Percentiles rank a stretch among this genome's conserved stretches.
Conservation (phyloP, 2,329 filamentous ascomycete genomes). For the Pseudocercospora macadamiae region DNA sequence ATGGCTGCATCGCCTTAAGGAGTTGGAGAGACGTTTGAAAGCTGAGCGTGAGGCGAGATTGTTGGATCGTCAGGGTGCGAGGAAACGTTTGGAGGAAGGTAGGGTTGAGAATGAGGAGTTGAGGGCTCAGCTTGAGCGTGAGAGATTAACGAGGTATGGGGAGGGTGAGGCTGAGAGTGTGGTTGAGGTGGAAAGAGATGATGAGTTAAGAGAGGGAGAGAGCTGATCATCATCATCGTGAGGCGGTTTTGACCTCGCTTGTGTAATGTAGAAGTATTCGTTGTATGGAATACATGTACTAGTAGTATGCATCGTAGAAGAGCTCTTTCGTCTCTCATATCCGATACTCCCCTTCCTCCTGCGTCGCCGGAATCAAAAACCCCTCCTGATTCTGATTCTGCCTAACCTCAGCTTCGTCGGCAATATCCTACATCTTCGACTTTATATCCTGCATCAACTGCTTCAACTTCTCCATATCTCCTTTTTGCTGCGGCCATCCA, state of each 20-base stretch:
- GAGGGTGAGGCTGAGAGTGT: background rate
- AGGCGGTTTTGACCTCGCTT: too few relatives aligned
- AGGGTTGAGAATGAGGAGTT: slow-evolving; percentile 73
- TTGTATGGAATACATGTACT: too few relatives aligned
- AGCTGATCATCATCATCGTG: too few relatives aligned
- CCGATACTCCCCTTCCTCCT: background rate
- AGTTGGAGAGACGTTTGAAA: slow-evolving; percentile 86
- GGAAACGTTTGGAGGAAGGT: slow-evolving; percentile 77
- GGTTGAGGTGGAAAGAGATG: background rate
- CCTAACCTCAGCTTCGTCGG: background rate
- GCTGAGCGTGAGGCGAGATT: slow-evolving; percentile 84
- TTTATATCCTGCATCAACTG: slow-evolving; percentile 81
- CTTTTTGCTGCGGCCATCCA: slow-evolving; percentile 73
- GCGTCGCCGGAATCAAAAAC: background rate
- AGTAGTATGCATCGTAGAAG: too few relatives aligned
- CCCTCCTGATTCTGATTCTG: background rate
- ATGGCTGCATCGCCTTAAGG: slow-evolving; percentile 83
- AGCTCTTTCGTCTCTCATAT: background rate
- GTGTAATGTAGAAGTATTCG: too few relatives aligned
- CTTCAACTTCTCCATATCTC: slow-evolving; percentile 83
- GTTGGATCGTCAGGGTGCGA: slow-evolving; percentile 80
- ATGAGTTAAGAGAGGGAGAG: background rate
- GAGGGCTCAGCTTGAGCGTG: slow-evolving; percentile 64
- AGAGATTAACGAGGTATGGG: too few relatives aligned
- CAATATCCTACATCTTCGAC: slow-evolving; percentile 71